A percentile compares a stretch with the other conserved stretches of the same genome.
Conservation (phyloP, 352 stramenopile species). For the Achlya hypogyna region DNA sequence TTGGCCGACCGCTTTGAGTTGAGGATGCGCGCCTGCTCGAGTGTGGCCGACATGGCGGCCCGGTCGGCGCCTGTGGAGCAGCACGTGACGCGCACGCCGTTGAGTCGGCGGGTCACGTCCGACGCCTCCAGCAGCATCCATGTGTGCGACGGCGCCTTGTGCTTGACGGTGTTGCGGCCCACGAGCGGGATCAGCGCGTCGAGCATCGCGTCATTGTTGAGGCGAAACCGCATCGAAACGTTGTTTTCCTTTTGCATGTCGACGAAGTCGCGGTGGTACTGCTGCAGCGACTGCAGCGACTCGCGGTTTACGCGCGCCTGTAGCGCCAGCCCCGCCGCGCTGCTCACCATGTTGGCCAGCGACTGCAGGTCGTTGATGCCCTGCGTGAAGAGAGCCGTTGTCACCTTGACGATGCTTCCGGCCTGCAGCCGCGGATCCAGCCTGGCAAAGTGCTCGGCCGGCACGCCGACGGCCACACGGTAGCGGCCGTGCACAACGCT, state of each 20-base stretch:
- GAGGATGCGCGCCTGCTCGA: constrained; percentile 89
- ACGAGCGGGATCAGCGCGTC: constrained; percentile 19
- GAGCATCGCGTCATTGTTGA: constrained; percentile 16
- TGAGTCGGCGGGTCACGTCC: constrained; percentile 84
- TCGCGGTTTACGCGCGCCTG: constrained; percentile 80
- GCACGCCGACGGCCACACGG: constrained; percentile 34
- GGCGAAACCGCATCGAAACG: background rate
- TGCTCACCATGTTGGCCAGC: constrained; percentile 77
- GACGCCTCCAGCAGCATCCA: constrained; percentile 83
- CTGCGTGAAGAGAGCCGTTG: constrained; percentile 79
- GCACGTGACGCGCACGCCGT: constrained; percentile 89
- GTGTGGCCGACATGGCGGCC: constrained; percentile 95
- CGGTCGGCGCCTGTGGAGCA: constrained; percentile 97
- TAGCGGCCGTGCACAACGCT: background rate
- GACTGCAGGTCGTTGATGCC: constrained; percentile 93
- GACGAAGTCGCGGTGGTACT: constrained; percentile 70
- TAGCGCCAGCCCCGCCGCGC: constrained; percentile 71
- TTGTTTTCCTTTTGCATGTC: constrained; percentile 35
- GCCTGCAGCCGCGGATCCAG: constrained; percentile 51
- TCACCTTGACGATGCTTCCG: constrained; percentile 59
- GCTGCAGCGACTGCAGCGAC: constrained; percentile 53
- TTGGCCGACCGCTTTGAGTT: constrained; percentile 20
- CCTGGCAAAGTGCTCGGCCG: constrained; percentile 41
- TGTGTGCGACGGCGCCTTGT: constrained; percentile 75
- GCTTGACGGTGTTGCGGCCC: constrained; percentile 28